Percentiles rank a stretch among this genome's conserved stretches.
Conservation (phyloP, 2,329 filamentous ascomycete species). For the Verticillium nubilum region DNA sequence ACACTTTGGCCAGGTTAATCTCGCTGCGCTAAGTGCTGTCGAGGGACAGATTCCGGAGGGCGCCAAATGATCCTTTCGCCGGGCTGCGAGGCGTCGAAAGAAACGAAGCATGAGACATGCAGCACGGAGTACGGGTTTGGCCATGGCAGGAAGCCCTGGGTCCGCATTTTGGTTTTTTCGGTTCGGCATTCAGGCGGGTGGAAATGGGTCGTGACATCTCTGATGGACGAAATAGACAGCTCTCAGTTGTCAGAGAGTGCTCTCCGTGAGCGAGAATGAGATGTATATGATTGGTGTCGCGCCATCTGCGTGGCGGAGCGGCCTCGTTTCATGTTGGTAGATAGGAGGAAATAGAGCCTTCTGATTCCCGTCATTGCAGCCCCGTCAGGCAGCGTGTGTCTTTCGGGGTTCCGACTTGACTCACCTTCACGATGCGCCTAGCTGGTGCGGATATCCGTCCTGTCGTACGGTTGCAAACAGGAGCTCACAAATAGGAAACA, state of each 20-base stretch:
- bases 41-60: slow-evolving; percentile 43
- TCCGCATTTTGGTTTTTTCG: not conserved
- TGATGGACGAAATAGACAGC: not conserved
- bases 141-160: not conserved
- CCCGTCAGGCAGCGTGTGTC: too few species aligned
- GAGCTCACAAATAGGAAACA: too few species aligned
- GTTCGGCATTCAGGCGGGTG: not conserved
- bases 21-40: slow-evolving; percentile 47
- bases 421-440: too few species aligned
- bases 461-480: too few species aligned
- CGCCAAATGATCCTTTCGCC: slow-evolving; percentile 5
- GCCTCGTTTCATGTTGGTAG: too few species aligned
- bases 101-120: not conserved
- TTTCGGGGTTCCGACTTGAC: too few species aligned
- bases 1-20: slow-evolving; percentile 47
- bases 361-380: too few species aligned
- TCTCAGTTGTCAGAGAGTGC: not conserved
- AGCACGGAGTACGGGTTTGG: not conserved
- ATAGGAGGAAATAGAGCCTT: too few species aligned
- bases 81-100: not conserved
- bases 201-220: not conserved
- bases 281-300: too few species aligned
- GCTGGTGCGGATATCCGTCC: too few species aligned
- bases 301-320: too few species aligned
- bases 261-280: too few species aligned